Evolutionary conservation across 495 filamentous ascomycete species (phyloP), one percentile per base, ranked within the genome.

Genomic region (Xylaria sp.): DNA sequence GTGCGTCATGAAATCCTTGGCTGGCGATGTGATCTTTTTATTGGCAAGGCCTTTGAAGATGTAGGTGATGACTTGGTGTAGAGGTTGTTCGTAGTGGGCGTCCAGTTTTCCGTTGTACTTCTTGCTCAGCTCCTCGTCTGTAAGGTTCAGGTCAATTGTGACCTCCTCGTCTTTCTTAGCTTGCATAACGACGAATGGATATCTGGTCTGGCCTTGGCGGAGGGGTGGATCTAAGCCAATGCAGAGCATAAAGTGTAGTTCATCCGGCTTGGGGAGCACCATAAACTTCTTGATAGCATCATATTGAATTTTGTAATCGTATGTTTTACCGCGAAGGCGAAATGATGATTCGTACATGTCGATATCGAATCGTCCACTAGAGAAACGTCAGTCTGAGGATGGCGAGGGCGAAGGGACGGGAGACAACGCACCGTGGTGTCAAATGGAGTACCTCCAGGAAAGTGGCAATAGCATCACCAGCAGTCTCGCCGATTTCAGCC

Each of bases 291-390:
- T 99, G 84, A 98, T 93, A 43, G 90, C 87, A 43, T 97, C 92
- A 79, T 97, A 99, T 82, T 97, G 93, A 72, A 99, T 97, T 87
- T 99, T 99, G 89, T 99, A 99, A 85, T 98, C 97, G 86, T 99
- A 99, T 40, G 97, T 99, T 82, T 98, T 98, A 62, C 97, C 97
- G 61, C 97, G 95, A 69, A 99, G 89, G 68, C 97, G 92, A 88
- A 99, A 98, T 6, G 97, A 98, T 1, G 90, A 89, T 79, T 98
- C 97, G 87, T 98, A 99, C 93, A 99, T 97, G 80, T 98, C 97
- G 85, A 98, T 97, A 81, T 98, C 97, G 87, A 98, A 99, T 62
- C 97, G 96, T 79, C 97, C 97, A 92, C 96, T 97, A 79, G 53
- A 68, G 7, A 70, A 24, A 21, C 48, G 75, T 89, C 67, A 87